Evolutionary conservation across 768 basidiomycete genomes (phyloP).

Genomic region (Daedaleopsis sinensis): DNA sequence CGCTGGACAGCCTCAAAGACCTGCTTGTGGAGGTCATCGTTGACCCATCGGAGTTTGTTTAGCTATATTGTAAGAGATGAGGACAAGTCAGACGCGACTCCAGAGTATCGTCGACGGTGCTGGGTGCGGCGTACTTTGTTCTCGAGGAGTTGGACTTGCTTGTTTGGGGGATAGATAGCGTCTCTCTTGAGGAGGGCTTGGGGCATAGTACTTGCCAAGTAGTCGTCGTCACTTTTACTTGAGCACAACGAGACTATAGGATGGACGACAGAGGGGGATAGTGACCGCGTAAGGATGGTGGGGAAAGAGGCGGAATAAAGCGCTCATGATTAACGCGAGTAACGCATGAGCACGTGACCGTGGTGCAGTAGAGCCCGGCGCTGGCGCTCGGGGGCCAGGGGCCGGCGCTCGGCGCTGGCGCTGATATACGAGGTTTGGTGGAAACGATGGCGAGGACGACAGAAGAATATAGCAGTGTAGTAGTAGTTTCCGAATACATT

Average conservation of each 20-base stretch:
- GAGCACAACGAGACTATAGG: neutral
- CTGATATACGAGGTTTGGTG: too few species aligned
- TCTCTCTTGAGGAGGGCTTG: neutral
- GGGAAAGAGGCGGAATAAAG: neutral
- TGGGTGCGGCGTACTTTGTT: conserved; percentile 14
- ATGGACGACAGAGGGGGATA: neutral
- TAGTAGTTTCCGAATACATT: neutral
- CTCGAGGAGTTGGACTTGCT: conserved; percentile 18
- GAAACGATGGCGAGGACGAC: too few species aligned
- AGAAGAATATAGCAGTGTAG: neutral
- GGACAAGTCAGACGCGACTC: neutral
- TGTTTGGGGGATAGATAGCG: neutral
- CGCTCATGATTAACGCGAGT: neutral
- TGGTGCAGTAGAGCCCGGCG: neutral
- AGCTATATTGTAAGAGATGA: conserved; percentile 9
- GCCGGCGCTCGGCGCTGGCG: too few species aligned
- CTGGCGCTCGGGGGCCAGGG: too few species aligned
- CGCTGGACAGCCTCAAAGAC: conserved; percentile 42
- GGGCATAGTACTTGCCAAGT: neutral
- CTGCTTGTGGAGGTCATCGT: conserved; percentile 41
- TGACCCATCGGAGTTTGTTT: conserved; percentile 36
- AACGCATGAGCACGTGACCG: neutral
- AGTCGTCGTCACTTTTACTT: neutral
- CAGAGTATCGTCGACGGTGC: neutral
- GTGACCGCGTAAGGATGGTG: neutral